Percentiles rank a stretch among this genome's conserved stretches.
Evolutionary conservation across 1,284 basidiomycete genomes (phyloP).

Genomic region (Volvariella surrecta): DNA sequence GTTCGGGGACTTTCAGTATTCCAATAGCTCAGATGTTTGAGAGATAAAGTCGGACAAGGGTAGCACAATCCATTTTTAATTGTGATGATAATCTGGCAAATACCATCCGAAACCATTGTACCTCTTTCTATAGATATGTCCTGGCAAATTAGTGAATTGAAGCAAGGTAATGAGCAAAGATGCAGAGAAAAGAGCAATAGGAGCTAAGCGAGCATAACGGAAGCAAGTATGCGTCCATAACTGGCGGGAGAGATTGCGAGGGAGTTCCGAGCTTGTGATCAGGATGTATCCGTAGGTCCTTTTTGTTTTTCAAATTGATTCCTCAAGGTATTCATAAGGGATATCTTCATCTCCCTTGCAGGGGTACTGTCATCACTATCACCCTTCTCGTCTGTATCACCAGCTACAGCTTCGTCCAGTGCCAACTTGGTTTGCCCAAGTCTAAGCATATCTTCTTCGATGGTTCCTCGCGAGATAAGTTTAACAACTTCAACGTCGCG

Average conservation of each 20-base stretch:
- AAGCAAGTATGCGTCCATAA: too few species aligned
- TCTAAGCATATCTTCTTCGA: constrained; percentile 94
- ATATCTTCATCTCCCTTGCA: constrained; percentile 76
- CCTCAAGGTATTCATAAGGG: constrained; percentile 71
- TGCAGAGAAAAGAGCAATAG: constrained; percentile 6
- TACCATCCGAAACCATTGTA: neutral
- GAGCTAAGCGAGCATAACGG: too few species aligned
- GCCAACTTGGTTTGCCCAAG: constrained; percentile 87
- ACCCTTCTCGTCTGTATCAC: constrained; percentile 51
- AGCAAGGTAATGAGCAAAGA: neutral
- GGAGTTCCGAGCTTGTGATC: neutral
- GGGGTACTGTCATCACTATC: constrained; percentile 39
- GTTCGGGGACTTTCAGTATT: constrained; percentile 62
- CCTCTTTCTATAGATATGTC: neutral
- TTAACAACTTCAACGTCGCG: constrained; percentile 89
- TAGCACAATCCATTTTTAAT: too few species aligned
- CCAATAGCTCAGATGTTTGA: constrained; percentile 21
- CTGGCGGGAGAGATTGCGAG: too few species aligned
- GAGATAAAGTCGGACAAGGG: too few species aligned
- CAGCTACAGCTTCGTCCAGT: constrained; percentile 88
- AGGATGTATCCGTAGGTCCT: neutral
- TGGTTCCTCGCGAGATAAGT: constrained; percentile 87
- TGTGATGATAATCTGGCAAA: constrained; percentile 4
- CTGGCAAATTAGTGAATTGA: neutral
- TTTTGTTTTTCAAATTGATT: constrained; percentile 43